Conservation (phyloP, 345 rosid species). For the Murraya paniculata region DNA sequence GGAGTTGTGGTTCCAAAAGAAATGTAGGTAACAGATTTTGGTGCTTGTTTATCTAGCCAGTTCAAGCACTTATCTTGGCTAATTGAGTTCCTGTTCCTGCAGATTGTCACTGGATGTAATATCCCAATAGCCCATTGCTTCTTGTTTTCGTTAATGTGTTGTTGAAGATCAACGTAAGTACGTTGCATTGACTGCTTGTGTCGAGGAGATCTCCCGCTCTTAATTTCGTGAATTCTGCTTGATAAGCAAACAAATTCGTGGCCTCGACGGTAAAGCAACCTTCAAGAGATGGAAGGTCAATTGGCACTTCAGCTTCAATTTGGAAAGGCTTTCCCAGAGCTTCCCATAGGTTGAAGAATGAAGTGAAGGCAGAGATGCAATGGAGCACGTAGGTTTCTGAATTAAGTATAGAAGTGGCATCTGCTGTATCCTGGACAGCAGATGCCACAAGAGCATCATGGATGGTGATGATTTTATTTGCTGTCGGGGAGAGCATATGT, state of each 20-base stretch:
- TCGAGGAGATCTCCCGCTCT: slow-evolving; percentile 10
- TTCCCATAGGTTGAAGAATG: neutral
- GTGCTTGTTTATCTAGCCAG: slow-evolving; percentile 24
- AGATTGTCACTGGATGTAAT: slow-evolving; percentile 10
- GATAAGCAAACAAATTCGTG: slow-evolving; percentile 4
- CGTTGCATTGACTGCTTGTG: slow-evolving; percentile 18
- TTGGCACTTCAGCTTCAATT: neutral
- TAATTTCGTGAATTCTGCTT: neutral
- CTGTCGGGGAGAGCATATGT: neutral
- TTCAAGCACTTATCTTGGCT: slow-evolving; percentile 10
- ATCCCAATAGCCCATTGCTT: slow-evolving; percentile 25
- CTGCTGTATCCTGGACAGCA: slow-evolving; percentile 21
- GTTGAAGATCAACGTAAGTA: slow-evolving; percentile 9
- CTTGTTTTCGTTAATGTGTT: neutral
- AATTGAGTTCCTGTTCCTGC: neutral
- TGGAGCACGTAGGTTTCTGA: slow-evolving; percentile 19
- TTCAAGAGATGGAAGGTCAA: slow-evolving; percentile 1
- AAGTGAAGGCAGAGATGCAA: slow-evolving; percentile 4
- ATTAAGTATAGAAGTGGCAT: neutral
- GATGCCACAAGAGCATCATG: slow-evolving; percentile 22
- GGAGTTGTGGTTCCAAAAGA: slow-evolving; percentile 29
- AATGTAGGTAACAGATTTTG: slow-evolving; percentile 19
- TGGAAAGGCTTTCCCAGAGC: neutral
- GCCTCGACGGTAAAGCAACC: slow-evolving; percentile 11
- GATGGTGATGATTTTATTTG: slow-evolving; percentile 10